Evolutionary conservation across 129 eudicot genomes (phyloP).

Genomic region (Flaveria sonorensis): DNA sequence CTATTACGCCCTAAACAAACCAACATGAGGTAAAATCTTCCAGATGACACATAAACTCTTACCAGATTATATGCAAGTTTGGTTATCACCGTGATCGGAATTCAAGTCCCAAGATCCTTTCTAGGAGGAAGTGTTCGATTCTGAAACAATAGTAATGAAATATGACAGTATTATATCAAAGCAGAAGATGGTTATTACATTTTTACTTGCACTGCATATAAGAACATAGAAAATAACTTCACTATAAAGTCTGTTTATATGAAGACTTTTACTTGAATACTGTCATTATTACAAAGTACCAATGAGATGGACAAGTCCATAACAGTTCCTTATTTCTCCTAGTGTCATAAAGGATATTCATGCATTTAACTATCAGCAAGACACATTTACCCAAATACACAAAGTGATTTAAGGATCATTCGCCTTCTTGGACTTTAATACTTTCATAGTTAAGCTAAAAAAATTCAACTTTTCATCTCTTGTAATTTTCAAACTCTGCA

Average conservation of each 20-base stretch:
- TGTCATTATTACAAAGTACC: not conserved
- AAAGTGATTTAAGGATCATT: slow-evolving; percentile 3
- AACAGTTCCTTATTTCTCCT: not conserved
- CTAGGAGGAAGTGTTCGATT: slow-evolving; percentile 12
- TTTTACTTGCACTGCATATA: slow-evolving; percentile 3
- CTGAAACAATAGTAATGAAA: slow-evolving; percentile 15
- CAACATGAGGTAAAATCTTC: slow-evolving; percentile 18
- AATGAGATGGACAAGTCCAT: not conserved
- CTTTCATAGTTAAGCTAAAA: not conserved
- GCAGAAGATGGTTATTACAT: not conserved
- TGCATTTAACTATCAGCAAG: not conserved
- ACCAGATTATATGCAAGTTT: not conserved
- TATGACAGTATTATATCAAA: not conserved
- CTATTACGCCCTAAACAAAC: not conserved
- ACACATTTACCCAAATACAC: not conserved
- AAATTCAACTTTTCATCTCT: not conserved
- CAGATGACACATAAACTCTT: slow-evolving; percentile 4
- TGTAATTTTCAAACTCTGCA: not conserved
- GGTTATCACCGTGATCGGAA: not conserved
- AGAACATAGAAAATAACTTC: slow-evolving; percentile 20
- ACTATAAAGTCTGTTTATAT: not conserved
- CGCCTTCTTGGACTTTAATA: not conserved
- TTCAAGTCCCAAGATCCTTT: slow-evolving; percentile 14
- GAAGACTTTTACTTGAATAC: slow-evolving; percentile 7
- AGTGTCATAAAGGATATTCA: slow-evolving; percentile 7